Base-by-base conservation (phyloP, 352 stramenopile genomes). In the Phytopythium cucurbitacearum region DNA sequence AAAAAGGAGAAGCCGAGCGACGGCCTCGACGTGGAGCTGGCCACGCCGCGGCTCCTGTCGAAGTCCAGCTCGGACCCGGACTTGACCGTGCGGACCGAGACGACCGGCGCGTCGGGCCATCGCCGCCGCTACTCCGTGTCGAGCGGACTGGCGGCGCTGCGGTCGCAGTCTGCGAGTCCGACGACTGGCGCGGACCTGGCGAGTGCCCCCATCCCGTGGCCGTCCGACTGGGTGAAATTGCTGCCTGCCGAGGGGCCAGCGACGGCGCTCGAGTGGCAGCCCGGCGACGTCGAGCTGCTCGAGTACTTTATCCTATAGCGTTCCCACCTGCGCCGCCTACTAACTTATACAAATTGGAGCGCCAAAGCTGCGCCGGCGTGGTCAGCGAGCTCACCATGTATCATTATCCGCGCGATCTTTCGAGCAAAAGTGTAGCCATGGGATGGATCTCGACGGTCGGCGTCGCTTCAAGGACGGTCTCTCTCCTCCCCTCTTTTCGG, bases 281-380 rank as follows among this genome's bases (percentile, higher is more conserved):
- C 64, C 3, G 76, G 88, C 0, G 80, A 91, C 9, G 49, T 87
- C 53, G 77, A 62, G 56, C 60, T 89, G 9, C 76, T 91, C 48
- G 70, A 84, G 61, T 91, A 89, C 50, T 91, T 91, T 48, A 84
- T 91, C 49, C 55, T 88, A 36, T 87, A 28, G 21, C 21, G 21
- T 28, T 28, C 21, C 21, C 21, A 28, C 21, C 21, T 28, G 21
- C 21, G 21, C 21, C 21, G 21, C 21, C 2, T 28, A 28, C 21
- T 28, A 28, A 28, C 21, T 28, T 28, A 28, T 28, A 28, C 21
- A 28, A 28, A 28, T 28, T 28, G 21, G 21, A 28, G 21, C 21
- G 21, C 21, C 21, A 28, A 28, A 28, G 21, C 21, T 28, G 21
- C 21, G 21, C 21, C 21, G 21, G 21, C 21, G 21, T 2, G 21